Percentiles rank a stretch among this genome's conserved stretches.
These are phyloP conservation scores for Solanum rostratum DNA, from an alignment of 257 asterid species.

Conservation along the genomic window DNA sequence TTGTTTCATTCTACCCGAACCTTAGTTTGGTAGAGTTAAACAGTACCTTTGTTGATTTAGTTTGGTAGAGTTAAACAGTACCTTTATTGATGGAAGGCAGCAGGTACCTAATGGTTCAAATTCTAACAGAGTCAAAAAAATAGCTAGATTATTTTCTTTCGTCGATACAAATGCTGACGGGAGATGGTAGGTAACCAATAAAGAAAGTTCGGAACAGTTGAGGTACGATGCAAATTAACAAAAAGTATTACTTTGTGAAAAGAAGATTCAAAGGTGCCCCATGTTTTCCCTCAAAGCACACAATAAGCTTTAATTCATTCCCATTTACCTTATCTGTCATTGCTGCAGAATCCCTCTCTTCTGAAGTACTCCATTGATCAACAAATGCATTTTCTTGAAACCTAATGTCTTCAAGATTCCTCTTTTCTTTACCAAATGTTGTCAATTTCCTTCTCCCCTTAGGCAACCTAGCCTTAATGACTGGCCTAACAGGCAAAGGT, in stretches of 20 bases:
- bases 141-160: background rate
- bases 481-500: conserved; percentile 58
- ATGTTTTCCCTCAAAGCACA: background rate
- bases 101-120: background rate
- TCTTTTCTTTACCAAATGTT: conserved; percentile 6
- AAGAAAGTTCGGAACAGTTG: background rate
- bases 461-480: conserved; percentile 48
- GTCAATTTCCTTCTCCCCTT: conserved; percentile 31
- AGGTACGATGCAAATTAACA: background rate
- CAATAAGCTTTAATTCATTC: background rate
- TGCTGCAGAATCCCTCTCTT: background rate
- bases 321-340: background rate
- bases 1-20: background rate
- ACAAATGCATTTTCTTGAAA: background rate
- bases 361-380: background rate
- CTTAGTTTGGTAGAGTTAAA: background rate
- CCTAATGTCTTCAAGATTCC: background rate
- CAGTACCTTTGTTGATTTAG: background rate
- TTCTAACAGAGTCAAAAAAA: background rate
- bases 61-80: background rate
- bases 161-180: background rate
- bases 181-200: background rate
- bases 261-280: background rate
- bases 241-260: background rate
- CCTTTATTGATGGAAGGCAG: background rate